These are phyloP conservation scores for Iris macrosiphon DNA, from an alignment of 106 monocot genomes.

Conservation along the genomic window DNA sequence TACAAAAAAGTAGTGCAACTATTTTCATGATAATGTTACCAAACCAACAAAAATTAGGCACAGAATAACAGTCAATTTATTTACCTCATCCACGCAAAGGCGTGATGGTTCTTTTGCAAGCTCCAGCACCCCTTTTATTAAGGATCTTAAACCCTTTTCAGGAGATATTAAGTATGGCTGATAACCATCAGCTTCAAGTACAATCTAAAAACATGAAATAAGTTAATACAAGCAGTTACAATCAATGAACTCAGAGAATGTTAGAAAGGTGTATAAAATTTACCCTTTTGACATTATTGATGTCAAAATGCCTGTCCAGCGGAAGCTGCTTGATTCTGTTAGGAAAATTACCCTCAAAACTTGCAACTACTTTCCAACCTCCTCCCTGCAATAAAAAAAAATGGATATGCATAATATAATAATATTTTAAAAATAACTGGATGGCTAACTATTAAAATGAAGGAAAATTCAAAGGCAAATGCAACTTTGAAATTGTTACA, in stretches of 20 bases:
- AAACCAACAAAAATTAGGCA: too few species aligned
- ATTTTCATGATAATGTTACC: too few species aligned
- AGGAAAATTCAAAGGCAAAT: slow-evolving; percentile 3
- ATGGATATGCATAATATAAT: not conserved
- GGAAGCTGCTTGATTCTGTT: slow-evolving; percentile 94
- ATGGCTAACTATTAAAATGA: too few species aligned
- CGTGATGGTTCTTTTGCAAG: slow-evolving; percentile 88
- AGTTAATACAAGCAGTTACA: not conserved
- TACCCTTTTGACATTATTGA: slow-evolving; percentile 98
- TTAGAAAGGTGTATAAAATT: not conserved
- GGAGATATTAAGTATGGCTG: slow-evolving; percentile 96
- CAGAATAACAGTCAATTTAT: too few species aligned
- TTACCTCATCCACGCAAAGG: slow-evolving; percentile 91
- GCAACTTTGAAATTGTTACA: not conserved
- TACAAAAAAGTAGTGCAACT: too few species aligned
- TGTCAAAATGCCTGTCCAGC: slow-evolving; percentile 89
- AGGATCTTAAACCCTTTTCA: slow-evolving; percentile 73
- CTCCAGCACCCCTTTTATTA: slow-evolving; percentile 67
- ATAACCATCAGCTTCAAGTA: slow-evolving; percentile 96
- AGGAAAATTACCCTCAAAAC: slow-evolving; percentile 97
- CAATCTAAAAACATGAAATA: slow-evolving; percentile 55
- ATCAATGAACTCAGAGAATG: too few species aligned
- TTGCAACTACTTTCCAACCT: slow-evolving; percentile 96
- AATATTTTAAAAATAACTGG: not conserved
- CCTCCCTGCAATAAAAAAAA: slow-evolving; percentile 52